phyloP scores from a whole-genome alignment of 1,284 basidiomycete genomes.

The Melampsora americana region DNA sequence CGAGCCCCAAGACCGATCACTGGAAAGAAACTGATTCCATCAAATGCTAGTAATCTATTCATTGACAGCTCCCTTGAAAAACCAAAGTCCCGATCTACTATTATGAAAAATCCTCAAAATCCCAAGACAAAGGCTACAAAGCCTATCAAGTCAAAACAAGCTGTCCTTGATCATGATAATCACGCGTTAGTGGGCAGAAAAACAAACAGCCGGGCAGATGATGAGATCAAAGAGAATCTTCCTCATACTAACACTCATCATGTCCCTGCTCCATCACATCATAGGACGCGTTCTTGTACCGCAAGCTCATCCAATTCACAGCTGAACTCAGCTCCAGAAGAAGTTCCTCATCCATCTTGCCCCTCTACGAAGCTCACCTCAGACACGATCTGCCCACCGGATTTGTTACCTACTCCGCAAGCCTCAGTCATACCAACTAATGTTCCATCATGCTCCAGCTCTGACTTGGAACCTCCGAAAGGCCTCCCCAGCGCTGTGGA shows the following conservation, averaged over 20 bases:
- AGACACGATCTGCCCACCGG: neutral
- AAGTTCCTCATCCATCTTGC: neutral
- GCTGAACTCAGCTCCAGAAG: neutral
- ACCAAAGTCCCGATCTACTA: constrained; percentile 3
- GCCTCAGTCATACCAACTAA: neutral
- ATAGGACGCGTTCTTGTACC: constrained; percentile 4
- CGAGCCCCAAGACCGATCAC: neutral
- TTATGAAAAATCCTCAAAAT: constrained; percentile 1
- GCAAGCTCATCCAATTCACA: neutral
- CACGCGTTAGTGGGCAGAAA: constrained; percentile 8
- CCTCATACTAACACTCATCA: neutral
- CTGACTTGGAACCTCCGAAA: too few relatives aligned
- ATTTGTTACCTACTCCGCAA: too few relatives aligned
- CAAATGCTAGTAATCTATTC: neutral
- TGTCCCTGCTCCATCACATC: constrained; percentile 1
- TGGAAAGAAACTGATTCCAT: neutral
- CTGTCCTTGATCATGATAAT: neutral
- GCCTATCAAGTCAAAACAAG: neutral
- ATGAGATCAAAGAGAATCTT: neutral
- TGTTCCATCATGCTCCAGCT: neutral
- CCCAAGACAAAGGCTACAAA: neutral
- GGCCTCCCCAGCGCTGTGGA: neutral
- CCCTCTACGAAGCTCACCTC: neutral
- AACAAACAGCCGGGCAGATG: constrained; percentile 1
- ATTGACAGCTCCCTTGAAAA: neutral